phyloP scores from a whole-genome alignment of 176 grass and related monocot genomes.

The Areca catechu region DNA sequence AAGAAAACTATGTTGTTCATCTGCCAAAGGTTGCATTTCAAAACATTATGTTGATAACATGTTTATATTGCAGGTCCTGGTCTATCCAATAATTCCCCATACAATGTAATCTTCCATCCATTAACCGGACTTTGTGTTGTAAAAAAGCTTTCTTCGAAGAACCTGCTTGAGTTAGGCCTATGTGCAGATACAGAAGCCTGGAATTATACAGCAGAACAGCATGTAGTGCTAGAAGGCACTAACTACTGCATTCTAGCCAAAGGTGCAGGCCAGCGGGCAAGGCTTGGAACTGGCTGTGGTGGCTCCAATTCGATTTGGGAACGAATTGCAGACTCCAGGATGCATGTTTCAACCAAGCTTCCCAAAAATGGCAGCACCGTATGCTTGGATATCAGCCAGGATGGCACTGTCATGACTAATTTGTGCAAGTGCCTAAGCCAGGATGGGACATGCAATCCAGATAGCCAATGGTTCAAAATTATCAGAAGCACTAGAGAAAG shows the following conservation, averaged over 20 bases:
- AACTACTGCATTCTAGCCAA: constrained; percentile 49
- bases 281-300: constrained; percentile 37
- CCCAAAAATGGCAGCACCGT: constrained; percentile 35
- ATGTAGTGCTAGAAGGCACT: constrained; percentile 39
- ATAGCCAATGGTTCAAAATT: constrained; percentile 86
- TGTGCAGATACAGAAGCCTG: constrained; percentile 54
- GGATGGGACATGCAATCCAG: constrained; percentile 61
- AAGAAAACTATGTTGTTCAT: no score
- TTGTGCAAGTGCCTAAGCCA: constrained; percentile 54
- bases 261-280: constrained; percentile 29
- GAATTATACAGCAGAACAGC: constrained; percentile 52
- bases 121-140: constrained; percentile 62
- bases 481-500: constrained; percentile 46
- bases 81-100: constrained; percentile 42
- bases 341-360: constrained; percentile 67
- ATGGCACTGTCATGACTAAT: constrained; percentile 44
- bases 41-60: constrained; percentile 1
- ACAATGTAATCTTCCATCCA: constrained; percentile 72
- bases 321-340: constrained; percentile 52
- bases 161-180: constrained; percentile 44
- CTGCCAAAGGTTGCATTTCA: no score
- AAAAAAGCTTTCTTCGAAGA: constrained; percentile 26
- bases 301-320: constrained; percentile 65
- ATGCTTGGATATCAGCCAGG: constrained; percentile 56
- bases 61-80: constrained; percentile 50